Evolutionary conservation across 306 rosid genomes (phyloP).

Genomic region (Cucurbita argyrosperma): DNA sequence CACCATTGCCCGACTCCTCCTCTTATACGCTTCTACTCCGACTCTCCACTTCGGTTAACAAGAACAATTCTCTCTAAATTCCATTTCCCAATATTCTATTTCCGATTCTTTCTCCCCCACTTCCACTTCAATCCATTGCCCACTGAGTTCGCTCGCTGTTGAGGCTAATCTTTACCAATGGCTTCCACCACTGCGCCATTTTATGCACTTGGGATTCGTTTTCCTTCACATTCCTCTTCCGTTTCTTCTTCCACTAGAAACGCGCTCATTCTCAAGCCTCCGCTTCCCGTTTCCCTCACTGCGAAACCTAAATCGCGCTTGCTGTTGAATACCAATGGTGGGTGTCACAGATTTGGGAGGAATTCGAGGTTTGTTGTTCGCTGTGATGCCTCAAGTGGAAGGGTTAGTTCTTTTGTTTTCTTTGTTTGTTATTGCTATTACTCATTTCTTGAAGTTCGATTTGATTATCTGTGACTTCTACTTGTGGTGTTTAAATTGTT

Average conservation of each 20-base stretch:
- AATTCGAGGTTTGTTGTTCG: slow-evolving; percentile 31
- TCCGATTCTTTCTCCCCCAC: background rate
- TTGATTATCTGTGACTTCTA: background rate
- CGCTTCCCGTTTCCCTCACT: slow-evolving; percentile 18
- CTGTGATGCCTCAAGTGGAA: slow-evolving; percentile 56
- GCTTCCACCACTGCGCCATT: slow-evolving; percentile 32
- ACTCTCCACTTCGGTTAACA: background rate
- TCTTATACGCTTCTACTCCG: background rate
- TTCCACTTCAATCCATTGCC: background rate
- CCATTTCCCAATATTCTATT: background rate
- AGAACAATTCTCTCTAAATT: background rate
- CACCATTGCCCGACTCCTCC: background rate
- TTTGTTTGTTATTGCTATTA: background rate
- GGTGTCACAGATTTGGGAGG: slow-evolving; percentile 16
- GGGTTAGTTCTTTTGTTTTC: slow-evolving; percentile 37
- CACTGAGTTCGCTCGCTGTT: background rate
- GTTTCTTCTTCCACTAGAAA: slow-evolving; percentile 18
- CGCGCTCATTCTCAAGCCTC: slow-evolving; percentile 23
- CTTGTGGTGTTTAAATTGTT: background rate
- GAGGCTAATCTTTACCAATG: slow-evolving; percentile 21
- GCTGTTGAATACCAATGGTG: slow-evolving; percentile 20
- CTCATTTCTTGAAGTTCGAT: background rate
- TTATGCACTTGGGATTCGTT: slow-evolving; percentile 19
- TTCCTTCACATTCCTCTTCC: slow-evolving; percentile 23
- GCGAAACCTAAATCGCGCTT: slow-evolving; percentile 20